phyloP scores from a whole-genome alignment of 164 flowering plant genomes.

The Euptelea pleiosperma region DNA sequence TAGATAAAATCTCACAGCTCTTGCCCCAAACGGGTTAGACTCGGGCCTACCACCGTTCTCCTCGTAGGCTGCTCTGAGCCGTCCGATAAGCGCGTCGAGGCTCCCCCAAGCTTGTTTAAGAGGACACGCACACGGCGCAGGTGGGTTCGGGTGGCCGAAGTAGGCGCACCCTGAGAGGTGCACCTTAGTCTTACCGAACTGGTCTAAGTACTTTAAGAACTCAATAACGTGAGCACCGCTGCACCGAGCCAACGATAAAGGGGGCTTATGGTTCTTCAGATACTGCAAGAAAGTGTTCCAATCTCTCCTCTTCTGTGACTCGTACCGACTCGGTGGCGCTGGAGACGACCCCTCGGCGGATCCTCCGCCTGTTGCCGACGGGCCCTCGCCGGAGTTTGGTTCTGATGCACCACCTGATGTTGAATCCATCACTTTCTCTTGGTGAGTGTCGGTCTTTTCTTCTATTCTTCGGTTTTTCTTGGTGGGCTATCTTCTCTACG shows the following conservation, averaged over 20 bases:
- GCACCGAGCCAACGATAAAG: conserved; percentile 53
- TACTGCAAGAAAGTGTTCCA: conserved; percentile 78
- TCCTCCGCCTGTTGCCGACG: no score
- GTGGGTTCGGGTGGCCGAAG: conserved; percentile 70
- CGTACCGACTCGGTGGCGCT: conserved; percentile 54
- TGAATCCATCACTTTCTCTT: conserved; percentile 13
- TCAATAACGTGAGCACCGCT: conserved; percentile 74
- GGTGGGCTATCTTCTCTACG: no score
- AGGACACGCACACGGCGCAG: conserved; percentile 65
- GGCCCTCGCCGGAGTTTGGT: conserved; percentile 12
- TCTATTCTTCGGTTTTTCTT: no score
- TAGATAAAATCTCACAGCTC: conserved; percentile 61
- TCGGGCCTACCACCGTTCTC: conserved; percentile 71
- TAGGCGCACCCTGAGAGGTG: conserved; percentile 51
- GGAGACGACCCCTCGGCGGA: conserved; percentile 7
- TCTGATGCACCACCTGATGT: conserved; percentile 17
- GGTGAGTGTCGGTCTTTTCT: no score
- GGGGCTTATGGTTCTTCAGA: conserved; percentile 67
- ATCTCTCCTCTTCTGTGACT: conserved; percentile 70
- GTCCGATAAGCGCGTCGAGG: conserved; percentile 71
- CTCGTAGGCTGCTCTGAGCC: conserved; percentile 72
- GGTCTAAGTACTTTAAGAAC: conserved; percentile 65
- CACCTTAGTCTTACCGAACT: conserved; percentile 74
- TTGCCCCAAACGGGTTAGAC: conserved; percentile 66
- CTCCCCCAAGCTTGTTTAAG: conserved; percentile 78